A percentile compares a stretch with the other conserved stretches of the same genome.
phyloP scores from a whole-genome alignment of 148 eudicot genomes.

The Camellia sinensis region DNA sequence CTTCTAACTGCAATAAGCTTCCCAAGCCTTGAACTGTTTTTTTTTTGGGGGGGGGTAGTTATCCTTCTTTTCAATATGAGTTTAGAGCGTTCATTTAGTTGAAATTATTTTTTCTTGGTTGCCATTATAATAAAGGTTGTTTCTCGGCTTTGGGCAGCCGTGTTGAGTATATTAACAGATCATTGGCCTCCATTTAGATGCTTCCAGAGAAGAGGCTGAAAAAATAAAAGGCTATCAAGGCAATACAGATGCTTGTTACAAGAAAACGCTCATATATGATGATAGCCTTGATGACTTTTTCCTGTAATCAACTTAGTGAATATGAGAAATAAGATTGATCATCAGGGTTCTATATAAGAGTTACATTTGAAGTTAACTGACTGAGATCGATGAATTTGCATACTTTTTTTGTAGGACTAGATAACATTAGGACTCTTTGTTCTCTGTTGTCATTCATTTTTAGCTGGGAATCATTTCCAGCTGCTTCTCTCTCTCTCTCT shows the following conservation, averaged over 20 bases:
- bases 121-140: neutral
- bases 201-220: neutral
- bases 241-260: too few species aligned
- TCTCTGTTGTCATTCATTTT: too few species aligned
- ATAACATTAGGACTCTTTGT: too few species aligned
- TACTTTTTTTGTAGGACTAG: too few species aligned
- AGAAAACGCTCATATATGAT: neutral
- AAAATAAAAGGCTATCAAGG: neutral
- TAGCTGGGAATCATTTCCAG: too few species aligned
- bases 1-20: constrained; percentile 10
- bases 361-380: too few species aligned
- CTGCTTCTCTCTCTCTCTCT: too few species aligned
- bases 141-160: constrained; percentile 4
- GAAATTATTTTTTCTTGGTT: neutral
- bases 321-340: neutral
- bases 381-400: too few species aligned
- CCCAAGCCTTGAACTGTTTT: neutral
- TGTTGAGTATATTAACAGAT: neutral
- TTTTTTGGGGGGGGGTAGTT: neutral
- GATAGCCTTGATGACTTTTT: neutral
- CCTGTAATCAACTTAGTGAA: neutral
- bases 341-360: neutral
- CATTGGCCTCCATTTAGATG: neutral
- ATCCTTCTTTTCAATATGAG: neutral
- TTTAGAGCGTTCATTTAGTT: neutral